Evolutionary conservation across 1,139 yeast genomes (phyloP).

Genomic region (Protomyces pachydermus): DNA sequence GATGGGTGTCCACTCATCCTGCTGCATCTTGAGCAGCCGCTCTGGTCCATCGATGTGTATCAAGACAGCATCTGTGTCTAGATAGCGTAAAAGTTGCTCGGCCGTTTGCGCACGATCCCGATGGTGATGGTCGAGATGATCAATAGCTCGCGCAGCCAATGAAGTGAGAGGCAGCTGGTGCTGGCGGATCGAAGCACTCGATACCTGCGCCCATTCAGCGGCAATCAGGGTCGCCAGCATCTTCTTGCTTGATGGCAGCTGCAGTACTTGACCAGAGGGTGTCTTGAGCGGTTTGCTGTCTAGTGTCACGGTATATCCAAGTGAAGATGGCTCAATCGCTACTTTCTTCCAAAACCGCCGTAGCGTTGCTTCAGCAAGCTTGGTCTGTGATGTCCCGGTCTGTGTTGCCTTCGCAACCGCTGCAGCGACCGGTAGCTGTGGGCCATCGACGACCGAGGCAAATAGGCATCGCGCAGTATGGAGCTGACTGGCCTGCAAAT

Average conservation of each 20-base stretch:
- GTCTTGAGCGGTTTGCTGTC: constrained; percentile 77
- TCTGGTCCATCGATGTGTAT: constrained; percentile 87
- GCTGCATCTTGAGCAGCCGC: constrained; percentile 66
- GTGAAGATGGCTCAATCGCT: constrained; percentile 17
- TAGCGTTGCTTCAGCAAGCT: constrained; percentile 64
- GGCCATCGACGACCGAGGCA: not conserved
- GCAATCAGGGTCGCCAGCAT: constrained; percentile 68
- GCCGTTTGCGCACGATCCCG: constrained; percentile 26
- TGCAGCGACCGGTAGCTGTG: not conserved
- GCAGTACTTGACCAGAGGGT: constrained; percentile 68
- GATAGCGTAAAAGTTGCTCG: constrained; percentile 55
- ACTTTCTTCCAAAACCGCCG: constrained; percentile 84
- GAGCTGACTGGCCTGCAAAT: not conserved
- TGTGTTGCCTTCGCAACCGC: not conserved
- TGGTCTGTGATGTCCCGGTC: constrained; percentile 42
- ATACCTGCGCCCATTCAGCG: constrained; percentile 82
- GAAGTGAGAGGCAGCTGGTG: constrained; percentile 84
- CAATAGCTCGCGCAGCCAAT: constrained; percentile 78
- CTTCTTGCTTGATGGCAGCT: constrained; percentile 57
- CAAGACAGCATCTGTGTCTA: constrained; percentile 89
- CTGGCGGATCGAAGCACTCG: constrained; percentile 67
- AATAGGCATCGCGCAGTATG: not conserved
- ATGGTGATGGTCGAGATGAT: constrained; percentile 40
- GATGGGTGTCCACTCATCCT: constrained; percentile 68
- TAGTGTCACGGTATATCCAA: constrained; percentile 53